phyloP scores from a whole-genome alignment of 495 filamentous ascomycete genomes.

The Baudoinia panamericana region DNA sequence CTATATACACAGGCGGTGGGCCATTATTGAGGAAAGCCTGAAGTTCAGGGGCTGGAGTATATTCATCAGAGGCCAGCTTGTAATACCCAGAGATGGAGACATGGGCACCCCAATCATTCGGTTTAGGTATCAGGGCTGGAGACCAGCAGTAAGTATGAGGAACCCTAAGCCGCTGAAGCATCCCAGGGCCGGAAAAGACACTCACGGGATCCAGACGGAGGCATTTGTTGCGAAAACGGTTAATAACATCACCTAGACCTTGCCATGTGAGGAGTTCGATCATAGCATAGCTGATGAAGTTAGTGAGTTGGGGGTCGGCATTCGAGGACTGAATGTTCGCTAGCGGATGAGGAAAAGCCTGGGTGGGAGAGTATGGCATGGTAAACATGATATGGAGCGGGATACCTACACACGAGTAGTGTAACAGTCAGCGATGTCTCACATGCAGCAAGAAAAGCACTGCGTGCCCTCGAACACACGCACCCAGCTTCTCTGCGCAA shows the following conservation, averaged over 20 bases:
- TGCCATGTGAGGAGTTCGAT: slow-evolving; percentile 58
- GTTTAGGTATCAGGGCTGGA: slow-evolving; percentile 61
- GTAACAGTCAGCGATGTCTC: too few species aligned
- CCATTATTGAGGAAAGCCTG: slow-evolving; percentile 40
- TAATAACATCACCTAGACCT: slow-evolving; percentile 30
- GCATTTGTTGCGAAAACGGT: slow-evolving; percentile 24
- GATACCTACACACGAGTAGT: too few species aligned
- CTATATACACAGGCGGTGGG: slow-evolving; percentile 48
- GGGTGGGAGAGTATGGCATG: slow-evolving; percentile 56
- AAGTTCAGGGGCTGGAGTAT: slow-evolving; percentile 40
- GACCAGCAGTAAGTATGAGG: slow-evolving; percentile 75
- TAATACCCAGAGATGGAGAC: slow-evolving; percentile 51
- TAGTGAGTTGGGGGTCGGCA: slow-evolving; percentile 44
- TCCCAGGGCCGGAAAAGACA: slow-evolving; percentile 51
- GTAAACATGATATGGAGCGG: slow-evolving; percentile 78
- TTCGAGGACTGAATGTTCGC: slow-evolving; percentile 54
- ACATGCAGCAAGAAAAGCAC: too few species aligned
- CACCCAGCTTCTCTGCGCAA: slow-evolving; percentile 68
- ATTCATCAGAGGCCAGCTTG: slow-evolving; percentile 33
- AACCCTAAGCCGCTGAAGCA: slow-evolving; percentile 50
- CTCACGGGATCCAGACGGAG: slow-evolving; percentile 31
- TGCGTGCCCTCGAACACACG: too few species aligned
- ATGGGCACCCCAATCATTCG: slow-evolving; percentile 44
- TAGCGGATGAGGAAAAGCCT: slow-evolving; percentile 57
- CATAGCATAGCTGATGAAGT: slow-evolving; percentile 60